Conservation (phyloP, 1,139 yeast species). For the Kodamaea suecica region DNA sequence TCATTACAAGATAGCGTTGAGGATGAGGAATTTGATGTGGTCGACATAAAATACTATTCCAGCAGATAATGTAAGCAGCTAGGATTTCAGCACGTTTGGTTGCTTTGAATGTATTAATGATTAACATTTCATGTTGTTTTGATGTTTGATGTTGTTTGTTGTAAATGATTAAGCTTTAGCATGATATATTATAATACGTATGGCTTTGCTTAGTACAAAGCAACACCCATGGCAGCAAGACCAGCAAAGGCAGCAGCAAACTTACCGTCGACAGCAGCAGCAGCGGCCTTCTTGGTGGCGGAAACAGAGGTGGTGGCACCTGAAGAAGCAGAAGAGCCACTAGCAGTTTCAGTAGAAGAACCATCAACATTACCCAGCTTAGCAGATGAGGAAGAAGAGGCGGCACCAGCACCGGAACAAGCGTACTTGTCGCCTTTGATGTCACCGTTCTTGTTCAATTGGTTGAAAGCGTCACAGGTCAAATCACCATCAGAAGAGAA, state of each 20-base stretch:
- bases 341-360: conserved; percentile 27
- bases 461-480: conserved; percentile 75
- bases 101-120: not conserved
- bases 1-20: too few species aligned
- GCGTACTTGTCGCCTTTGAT: conserved; percentile 86
- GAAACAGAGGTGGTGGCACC: conserved; percentile 26
- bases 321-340: conserved; percentile 26
- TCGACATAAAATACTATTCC: not conserved
- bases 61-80: not conserved
- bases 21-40: not conserved
- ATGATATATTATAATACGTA: not conserved
- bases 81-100: not conserved
- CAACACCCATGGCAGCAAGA: conserved; percentile 60
- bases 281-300: conserved; percentile 18
- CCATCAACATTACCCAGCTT: conserved; percentile 29
- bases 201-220: conserved; percentile 50
- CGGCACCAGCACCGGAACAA: conserved; percentile 70
- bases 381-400: conserved; percentile 53
- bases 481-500: conserved; percentile 76
- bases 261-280: conserved; percentile 37
- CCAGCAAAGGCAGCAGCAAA: conserved; percentile 54
- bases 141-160: not conserved
- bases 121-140: not conserved
- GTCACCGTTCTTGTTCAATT: conserved; percentile 65
- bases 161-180: not conserved